Percentiles rank a stretch among this genome's conserved stretches.
phyloP scores from a whole-genome alignment of 495 filamentous ascomycete genomes.

The Aspergillus steynii region DNA sequence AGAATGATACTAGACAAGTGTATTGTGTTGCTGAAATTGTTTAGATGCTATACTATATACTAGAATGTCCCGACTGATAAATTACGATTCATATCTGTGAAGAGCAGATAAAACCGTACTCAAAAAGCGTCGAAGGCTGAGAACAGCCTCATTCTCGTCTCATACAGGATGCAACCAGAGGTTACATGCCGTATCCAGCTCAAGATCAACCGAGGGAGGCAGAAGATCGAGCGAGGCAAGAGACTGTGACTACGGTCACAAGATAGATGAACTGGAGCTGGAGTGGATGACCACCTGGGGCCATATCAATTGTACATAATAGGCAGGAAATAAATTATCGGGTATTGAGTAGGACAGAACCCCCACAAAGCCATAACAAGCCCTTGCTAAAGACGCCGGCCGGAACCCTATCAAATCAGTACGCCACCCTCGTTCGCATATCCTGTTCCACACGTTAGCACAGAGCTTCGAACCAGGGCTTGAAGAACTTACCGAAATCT shows the following conservation, averaged over 20 bases:
- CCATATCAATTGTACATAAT: conserved; percentile 10
- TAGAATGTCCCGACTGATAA: conserved; percentile 49
- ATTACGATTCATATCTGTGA: conserved; percentile 52
- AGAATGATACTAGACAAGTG: too few relatives aligned
- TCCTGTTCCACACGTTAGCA: conserved; percentile 54
- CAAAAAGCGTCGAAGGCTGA: conserved; percentile 51
- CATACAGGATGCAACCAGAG: conserved; percentile 34
- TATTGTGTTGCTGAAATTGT: too few relatives aligned
- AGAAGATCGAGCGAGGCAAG: conserved; percentile 57
- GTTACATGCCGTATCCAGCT: conserved; percentile 52
- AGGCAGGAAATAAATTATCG: conserved; percentile 19
- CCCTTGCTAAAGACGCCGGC: conserved; percentile 22
- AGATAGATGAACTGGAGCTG: background rate
- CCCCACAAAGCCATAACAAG: conserved; percentile 20
- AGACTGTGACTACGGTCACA: conserved; percentile 33
- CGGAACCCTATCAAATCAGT: conserved; percentile 48
- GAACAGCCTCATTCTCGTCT: conserved; percentile 47
- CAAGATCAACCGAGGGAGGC: conserved; percentile 52
- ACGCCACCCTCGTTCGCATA: conserved; percentile 84
- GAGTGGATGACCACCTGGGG: background rate
- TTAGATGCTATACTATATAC: too few relatives aligned
- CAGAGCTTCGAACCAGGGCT: background rate
- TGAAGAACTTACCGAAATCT: conserved; percentile 73
- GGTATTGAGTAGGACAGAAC: conserved; percentile 28
- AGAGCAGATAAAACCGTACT: conserved; percentile 51